A percentile compares a stretch with the other conserved stretches of the same genome.
Conservation (phyloP, 2,329 filamentous ascomycete species). For the Fusarium camptoceras region DNA sequence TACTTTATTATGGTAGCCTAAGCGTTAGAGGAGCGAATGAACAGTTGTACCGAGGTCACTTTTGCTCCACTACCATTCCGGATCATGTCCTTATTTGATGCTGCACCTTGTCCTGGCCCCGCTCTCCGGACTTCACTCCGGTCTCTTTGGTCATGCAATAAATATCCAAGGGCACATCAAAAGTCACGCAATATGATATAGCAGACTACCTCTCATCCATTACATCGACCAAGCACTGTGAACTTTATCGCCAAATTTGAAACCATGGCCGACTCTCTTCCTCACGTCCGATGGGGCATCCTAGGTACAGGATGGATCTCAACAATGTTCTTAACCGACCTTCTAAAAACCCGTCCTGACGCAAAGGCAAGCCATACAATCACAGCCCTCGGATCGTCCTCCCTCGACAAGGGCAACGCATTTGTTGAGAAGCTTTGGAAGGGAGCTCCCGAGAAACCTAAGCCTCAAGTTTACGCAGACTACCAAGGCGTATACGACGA, state of each 20-base stretch:
- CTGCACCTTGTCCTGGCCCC: background rate
- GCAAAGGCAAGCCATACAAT: slow-evolving; percentile 11
- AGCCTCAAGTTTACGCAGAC: slow-evolving; percentile 8
- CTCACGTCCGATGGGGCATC: slow-evolving; percentile 23
- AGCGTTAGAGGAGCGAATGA: too few relatives aligned
- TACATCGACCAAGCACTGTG: background rate
- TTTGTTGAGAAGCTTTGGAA: slow-evolving; percentile 23
- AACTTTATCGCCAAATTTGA: background rate
- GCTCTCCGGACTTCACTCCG: background rate
- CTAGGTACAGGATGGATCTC: slow-evolving; percentile 32
- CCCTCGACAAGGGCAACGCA: background rate
- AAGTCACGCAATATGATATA: background rate
- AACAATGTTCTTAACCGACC: slow-evolving; percentile 22
- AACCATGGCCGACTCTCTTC: background rate
- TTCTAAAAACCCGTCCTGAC: slow-evolving; percentile 6
- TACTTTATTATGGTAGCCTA: too few relatives aligned
- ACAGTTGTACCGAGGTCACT: background rate
- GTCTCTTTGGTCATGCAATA: background rate
- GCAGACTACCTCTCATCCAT: accelerated
- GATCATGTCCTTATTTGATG: background rate
- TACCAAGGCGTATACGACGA: slow-evolving; percentile 56
- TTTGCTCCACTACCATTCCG: background rate
- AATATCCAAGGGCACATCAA: background rate
- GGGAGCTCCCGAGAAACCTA: background rate
- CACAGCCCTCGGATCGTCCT: slow-evolving; percentile 15